Base-by-base conservation (phyloP, 108 stramenopile genomes). In the Cyclotella sp. region DNA sequence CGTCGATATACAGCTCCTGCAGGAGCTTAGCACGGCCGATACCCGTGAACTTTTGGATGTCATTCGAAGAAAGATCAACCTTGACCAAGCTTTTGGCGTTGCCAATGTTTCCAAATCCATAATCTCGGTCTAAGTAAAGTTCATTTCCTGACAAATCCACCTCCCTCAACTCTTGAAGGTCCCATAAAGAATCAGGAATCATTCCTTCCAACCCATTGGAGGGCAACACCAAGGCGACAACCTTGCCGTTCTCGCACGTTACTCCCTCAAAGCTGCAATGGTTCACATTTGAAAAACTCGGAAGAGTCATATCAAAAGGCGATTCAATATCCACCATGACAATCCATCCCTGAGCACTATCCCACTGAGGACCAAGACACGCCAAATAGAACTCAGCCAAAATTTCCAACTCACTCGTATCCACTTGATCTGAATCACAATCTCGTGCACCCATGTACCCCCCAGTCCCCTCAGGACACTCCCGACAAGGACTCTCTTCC, bases 361-460 rank as follows among this genome's bases (percentile, higher is more conserved):
- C 54, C 90, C 90, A 91, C 29, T 84, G 68, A 14, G 79, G 75
- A 26, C 90, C 90, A 70, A 75, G 64, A 13, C 77, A 28, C n/a
- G 73, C 76, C 34, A 83, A 67, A 76, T 89, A 91, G 57, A 91
- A 85, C 54, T 85, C 79, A n/a, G 72, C 70, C 26, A 91, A 58
- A 30, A 89, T 88, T 58, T 76, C 58, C 78, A 79, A 62, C 28
- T 86, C 82, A 22, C 34, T 69, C 6, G 30, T 28, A 30, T 57
- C 63, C 21, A 51, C 44, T 3, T 11, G 45, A 18, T 60, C 75
- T 9, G 74, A 74, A 24, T 52, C 70, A 77, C 89, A 90, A 14
- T 55, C 69, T 7, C 60, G 72, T 0, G 87, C 77, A 27, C 89
- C 89, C 53, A 86, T 72, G 22, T 61, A 63, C 11, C 61, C 77